Base-by-base conservation (phyloP, 2,329 filamentous ascomycete genomes). In the Mycosphaerella sp. region DNA sequence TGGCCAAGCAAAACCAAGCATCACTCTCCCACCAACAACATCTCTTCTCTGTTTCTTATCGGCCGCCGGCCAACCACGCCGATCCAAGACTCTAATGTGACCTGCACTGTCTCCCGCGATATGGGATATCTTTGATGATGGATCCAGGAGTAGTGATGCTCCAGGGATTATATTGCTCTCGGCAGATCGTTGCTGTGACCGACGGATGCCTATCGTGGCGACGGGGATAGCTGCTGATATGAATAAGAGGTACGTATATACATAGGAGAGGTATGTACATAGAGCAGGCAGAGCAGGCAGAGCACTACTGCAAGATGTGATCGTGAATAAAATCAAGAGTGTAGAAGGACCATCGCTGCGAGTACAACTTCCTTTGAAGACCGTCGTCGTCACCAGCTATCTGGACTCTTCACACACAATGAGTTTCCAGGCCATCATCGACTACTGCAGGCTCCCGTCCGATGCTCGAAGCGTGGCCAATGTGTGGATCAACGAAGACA, bases 401-500 rank as follows among this genome's bases (percentile, higher is more conserved):
- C 28, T 30, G 28, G 28, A 30, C 3, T 8, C 18, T 16, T 14
- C 14, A 40, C 14, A 12, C n/a, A n/a, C n/a, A n/a, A 41, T 41
- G 45, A 13, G 10, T 34, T 32, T 48, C 3, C 8, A n/a, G 27
- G 36, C 28, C 21, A 43, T 58, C 14, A 28, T 58, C 25, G 49
- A 58, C 10, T 58, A 48, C 44, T 52, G 62, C 21, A 49, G 56
- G 32, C 59, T 66, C 1, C 61, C 60, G 2, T 58, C 59, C 3
- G 56, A 52, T 4, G 48, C 55, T 18, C 51, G 62, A 34, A 64
- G 61, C 35, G 57, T 62, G 21, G 58, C 62, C 18, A 66, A 64
- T 41, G 55, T 64, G 41, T 70, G 65, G 64, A 69, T 69, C 62
- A 71, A 72, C 56, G 64, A 71, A 44, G 70, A 73, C 57, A 68